phyloP scores from a whole-genome alignment of 352 stramenopile genomes.

The Nannochloropsis limnetica region DNA sequence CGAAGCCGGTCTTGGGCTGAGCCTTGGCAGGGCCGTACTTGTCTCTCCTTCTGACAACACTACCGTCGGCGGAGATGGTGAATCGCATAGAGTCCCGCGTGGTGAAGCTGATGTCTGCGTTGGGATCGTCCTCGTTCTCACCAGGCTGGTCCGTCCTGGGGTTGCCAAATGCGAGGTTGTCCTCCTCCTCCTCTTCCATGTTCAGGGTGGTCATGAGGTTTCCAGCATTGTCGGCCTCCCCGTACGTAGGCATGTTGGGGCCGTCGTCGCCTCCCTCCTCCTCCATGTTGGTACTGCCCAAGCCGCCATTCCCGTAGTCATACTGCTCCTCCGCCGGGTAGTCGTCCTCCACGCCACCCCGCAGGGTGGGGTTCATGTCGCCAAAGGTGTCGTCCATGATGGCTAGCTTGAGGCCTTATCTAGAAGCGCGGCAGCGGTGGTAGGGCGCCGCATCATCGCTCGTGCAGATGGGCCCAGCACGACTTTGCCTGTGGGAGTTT shows the following conservation, averaged over 20 bases:
- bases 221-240: neutral
- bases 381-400: slow-evolving; percentile 34
- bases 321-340: neutral
- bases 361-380: neutral
- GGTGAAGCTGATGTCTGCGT: neutral
- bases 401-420: neutral
- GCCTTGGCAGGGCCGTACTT: neutral
- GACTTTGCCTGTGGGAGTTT: neutral
- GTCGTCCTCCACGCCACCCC: neutral
- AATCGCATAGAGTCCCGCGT: neutral
- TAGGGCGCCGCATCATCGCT: neutral
- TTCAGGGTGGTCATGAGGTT: neutral
- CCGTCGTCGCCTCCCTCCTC: neutral
- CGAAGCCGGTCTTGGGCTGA: neutral
- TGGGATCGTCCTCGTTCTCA: neutral
- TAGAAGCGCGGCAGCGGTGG: neutral
- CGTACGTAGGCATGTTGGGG: neutral
- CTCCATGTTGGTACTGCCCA: neutral
- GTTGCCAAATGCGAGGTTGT: neutral
- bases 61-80: neutral
- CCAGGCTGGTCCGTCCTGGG: neutral
- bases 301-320: neutral
- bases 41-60: neutral
- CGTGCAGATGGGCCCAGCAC: neutral
- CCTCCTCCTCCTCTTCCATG: neutral